phyloP scores from a whole-genome alignment of 2,329 filamentous ascomycete genomes.

The Neofusicoccum sp. region DNA sequence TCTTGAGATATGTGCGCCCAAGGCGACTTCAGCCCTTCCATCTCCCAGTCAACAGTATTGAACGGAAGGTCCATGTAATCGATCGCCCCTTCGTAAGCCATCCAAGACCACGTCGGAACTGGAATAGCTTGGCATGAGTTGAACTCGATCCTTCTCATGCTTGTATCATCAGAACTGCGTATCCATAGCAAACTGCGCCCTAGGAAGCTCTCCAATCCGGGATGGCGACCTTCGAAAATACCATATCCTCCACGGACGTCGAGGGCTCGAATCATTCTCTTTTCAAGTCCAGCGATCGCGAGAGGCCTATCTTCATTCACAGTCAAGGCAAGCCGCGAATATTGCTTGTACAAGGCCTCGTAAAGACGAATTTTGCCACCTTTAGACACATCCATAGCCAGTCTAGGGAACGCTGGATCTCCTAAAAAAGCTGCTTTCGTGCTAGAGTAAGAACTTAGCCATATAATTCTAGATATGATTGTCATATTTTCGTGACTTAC shows the following conservation, averaged over 20 bases:
- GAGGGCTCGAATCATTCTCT: slow-evolving; percentile 26
- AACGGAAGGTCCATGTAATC: slow-evolving; percentile 12
- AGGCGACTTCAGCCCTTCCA: neutral
- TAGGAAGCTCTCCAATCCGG: neutral
- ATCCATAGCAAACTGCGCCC: neutral
- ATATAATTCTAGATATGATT: neutral
- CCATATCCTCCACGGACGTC: slow-evolving; percentile 30
- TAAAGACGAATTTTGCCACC: neutral
- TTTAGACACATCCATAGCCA: neutral
- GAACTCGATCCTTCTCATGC: neutral
- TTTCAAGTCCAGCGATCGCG: slow-evolving; percentile 35
- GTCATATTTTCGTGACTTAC: slow-evolving; percentile 23
- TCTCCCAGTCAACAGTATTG: neutral
- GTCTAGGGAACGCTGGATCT: neutral
- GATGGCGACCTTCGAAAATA: slow-evolving; percentile 27
- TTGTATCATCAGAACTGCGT: neutral
- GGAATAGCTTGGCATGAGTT: neutral
- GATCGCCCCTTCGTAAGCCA: slow-evolving; percentile 19
- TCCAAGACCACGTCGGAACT: slow-evolving; percentile 10
- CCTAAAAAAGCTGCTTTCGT: neutral
- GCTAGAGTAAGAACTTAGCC: too few species aligned
- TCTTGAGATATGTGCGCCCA: neutral
- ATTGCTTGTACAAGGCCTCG: neutral
- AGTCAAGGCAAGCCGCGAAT: neutral
- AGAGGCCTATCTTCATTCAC: slow-evolving; percentile 28